A percentile compares a stretch with the other conserved stretches of the same genome.
These are phyloP conservation scores for Monilinia polystroma DNA, from an alignment of 2,329 filamentous ascomycete genomes.

Conservation along the genomic window DNA sequence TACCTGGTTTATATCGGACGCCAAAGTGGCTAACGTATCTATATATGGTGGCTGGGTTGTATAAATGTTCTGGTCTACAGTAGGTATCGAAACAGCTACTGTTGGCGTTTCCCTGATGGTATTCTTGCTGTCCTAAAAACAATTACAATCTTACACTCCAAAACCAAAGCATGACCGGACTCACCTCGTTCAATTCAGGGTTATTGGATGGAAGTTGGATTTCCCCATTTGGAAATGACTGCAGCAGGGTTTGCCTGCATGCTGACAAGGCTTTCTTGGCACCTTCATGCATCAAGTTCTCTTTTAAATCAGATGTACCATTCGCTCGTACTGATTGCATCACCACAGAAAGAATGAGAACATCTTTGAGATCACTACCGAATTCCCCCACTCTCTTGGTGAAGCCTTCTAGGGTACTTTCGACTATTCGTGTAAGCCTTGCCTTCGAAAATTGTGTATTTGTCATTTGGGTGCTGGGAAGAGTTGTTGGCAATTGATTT, in stretches of 20 bases:
- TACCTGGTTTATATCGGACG: constrained; percentile 6
- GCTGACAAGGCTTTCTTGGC: constrained; percentile 24
- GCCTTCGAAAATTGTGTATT: constrained; percentile 26
- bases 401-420: constrained; percentile 25
- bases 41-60: not conserved
- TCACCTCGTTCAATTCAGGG: constrained; percentile 3
- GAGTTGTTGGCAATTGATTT: not conserved
- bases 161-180: not conserved
- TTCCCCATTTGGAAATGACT: constrained; percentile 4
- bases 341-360: constrained; percentile 25
- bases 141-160: not conserved
- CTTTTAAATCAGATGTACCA: constrained; percentile 11
- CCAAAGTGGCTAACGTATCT: not conserved
- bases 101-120: not conserved
- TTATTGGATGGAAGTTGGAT: constrained; percentile 11
- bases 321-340: constrained; percentile 26
- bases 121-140: not conserved
- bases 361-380: constrained; percentile 29
- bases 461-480: constrained; percentile 19
- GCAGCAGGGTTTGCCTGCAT: constrained; percentile 23
- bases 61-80: constrained; percentile 12
- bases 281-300: constrained; percentile 27
- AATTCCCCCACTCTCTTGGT: constrained; percentile 24
- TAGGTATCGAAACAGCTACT: constrained; percentile 1
- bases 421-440: constrained; percentile 26